These are phyloP conservation scores for Ustilago vetiveriae DNA, from an alignment of 1,284 basidiomycete genomes.

Conservation along the genomic window DNA sequence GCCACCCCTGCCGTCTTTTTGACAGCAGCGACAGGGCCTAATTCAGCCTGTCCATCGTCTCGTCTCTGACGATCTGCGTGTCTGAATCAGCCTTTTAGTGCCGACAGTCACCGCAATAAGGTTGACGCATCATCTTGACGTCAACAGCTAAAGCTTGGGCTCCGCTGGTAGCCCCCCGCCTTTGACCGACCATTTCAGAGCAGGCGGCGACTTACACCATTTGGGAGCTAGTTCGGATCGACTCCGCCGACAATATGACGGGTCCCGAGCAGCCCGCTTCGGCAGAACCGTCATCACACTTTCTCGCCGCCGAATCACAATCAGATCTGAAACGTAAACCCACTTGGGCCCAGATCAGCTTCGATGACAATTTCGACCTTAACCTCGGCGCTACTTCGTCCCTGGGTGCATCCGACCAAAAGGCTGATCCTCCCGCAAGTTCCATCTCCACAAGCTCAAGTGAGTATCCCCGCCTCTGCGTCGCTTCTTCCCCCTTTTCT, in stretches of 20 bases:
- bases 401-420: slow-evolving; percentile 1
- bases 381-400: slow-evolving; percentile 21
- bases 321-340: slow-evolving; percentile 31
- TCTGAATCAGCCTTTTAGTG: neutral
- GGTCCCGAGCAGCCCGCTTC: slow-evolving; percentile 6
- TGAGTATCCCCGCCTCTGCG: no score
- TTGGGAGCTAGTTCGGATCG: neutral
- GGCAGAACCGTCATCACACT: neutral
- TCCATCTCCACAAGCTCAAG: no score
- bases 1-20: no score
- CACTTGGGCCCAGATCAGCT: slow-evolving; percentile 45
- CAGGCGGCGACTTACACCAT: no score
- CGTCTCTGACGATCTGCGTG: neutral
- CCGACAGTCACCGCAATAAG: neutral
- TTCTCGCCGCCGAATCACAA: slow-evolving; percentile 5
- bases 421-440: neutral
- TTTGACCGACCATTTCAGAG: neutral
- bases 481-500: neutral
- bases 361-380: slow-evolving; percentile 46
- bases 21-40: no score
- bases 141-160: slow-evolving; percentile 2
- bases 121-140: neutral
- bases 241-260: slow-evolving; percentile 10
- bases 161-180: neutral
- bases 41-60: neutral